A percentile compares a stretch with the other conserved stretches of the same genome.
Conservation (phyloP, 805 yeast genomes). For the Candida manassasensis region DNA sequence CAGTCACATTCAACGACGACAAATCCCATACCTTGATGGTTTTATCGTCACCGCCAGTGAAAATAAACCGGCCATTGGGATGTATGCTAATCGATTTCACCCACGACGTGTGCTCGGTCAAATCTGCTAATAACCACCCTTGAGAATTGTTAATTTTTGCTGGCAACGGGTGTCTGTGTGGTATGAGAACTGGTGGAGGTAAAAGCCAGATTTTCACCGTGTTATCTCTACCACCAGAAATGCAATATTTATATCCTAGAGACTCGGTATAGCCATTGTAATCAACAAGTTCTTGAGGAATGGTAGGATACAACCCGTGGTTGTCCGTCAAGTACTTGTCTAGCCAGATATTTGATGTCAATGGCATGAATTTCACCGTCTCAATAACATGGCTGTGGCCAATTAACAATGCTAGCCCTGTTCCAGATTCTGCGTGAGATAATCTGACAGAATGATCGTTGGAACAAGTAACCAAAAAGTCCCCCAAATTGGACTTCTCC, state of each 20-base stretch:
- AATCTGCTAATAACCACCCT: conserved; percentile 52
- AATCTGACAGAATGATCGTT: conserved; percentile 73
- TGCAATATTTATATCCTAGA: conserved; percentile 66
- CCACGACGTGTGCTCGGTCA: conserved; percentile 85
- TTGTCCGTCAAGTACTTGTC: conserved; percentile 40
- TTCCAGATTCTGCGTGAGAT: conserved; percentile 61
- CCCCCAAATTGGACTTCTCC: conserved; percentile 30
- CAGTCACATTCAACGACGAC: conserved; percentile 35
- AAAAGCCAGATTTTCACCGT: conserved; percentile 69
- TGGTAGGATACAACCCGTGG: conserved; percentile 24
- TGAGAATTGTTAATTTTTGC: conserved; percentile 47
- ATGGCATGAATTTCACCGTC: conserved; percentile 62
- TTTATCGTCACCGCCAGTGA: conserved; percentile 78
- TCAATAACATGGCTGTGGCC: conserved; percentile 88
- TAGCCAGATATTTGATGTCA: conserved; percentile 40
- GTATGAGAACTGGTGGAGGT: conserved; percentile 59
- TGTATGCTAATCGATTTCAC: conserved; percentile 65
- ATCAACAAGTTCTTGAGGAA: conserved; percentile 26
- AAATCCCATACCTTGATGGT: conserved; percentile 73
- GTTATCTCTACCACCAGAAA: conserved; percentile 78
- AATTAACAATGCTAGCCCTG: conserved; percentile 58
- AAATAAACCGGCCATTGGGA: conserved; percentile 67
- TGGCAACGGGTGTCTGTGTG: conserved; percentile 55
- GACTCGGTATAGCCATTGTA: conserved; percentile 23
- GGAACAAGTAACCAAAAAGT: conserved; percentile 66